Evolutionary conservation across 2,329 filamentous ascomycete species (phyloP), one percentile per base, ranked within the genome.

Genomic region (Rhinocladiella similis): DNA sequence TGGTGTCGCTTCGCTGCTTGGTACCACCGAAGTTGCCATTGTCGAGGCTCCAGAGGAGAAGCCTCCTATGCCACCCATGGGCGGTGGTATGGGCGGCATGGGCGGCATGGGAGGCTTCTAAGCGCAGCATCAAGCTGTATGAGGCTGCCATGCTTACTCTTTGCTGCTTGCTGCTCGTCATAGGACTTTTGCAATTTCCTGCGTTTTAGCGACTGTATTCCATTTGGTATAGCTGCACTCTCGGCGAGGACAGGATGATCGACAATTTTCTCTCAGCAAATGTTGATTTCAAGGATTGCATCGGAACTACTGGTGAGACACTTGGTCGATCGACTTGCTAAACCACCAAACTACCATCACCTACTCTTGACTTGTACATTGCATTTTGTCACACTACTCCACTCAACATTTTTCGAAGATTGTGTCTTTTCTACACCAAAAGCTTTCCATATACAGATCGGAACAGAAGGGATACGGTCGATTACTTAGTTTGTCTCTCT

Each of bases 21-120:
- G 94, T 73, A 99, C 94, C 65, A 99, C 94, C 59, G 94, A 99
- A 80, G 94, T 97, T 56, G 92, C 94, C 65, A 96, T 99, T 63
- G 92, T 97, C 50, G 94, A 99, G 74, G 94, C 93, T 52, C 84
- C 90, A 52, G 93, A 97, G 75, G 92, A 97, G 75, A 97, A 97
- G 88, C 83, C 72, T 46, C 73, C 84, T 68, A 79, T 82, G 59
- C 77, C 80, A 62, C 73, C 77, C 51, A 79, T 79, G 36, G 81
- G 80, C 74, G 81, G 29, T 33, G 29, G 82, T 49, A 83, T 84
- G 63, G 88, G 87, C 81, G 80, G 60, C n/a, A 62, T 62, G 60
- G 57, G 57, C 13, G 57, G 57, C 10, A 60, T 60, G 57, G 60
- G 60, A 36, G 60, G 57, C 25, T 62, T 58, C 54, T 60, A 60